Base-by-base conservation (phyloP, 306 rosid genomes). In the Alnus rubra region DNA sequence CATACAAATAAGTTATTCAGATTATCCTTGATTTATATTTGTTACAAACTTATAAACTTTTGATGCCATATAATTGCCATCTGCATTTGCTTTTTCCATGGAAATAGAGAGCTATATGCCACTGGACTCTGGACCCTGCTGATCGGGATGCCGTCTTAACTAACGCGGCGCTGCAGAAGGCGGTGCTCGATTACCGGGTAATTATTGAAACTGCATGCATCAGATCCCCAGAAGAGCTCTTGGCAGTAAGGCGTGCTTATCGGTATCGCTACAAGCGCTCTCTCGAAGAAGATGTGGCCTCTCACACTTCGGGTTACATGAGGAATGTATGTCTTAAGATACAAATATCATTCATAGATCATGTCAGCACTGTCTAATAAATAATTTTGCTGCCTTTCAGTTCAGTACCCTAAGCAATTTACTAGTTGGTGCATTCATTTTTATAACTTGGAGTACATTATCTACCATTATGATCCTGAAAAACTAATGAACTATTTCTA, bases 251-350 rank as follows among this genome's bases (percentile, higher is more conserved):
- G 54, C 82, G 82, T 37, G 81, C 89, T 28, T 88, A 86, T 68
- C 86, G 78, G 0, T 52, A 16, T 73, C 85, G 77, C 3, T 86
- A 64, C 85, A 88, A 86, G 73, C 91, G 53, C 68, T 83, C 83
- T 62, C 82, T 88, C 48, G 91, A 88, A 80, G 91, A 88, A 83
- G 89, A 88, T 83, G 85, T 88, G 16, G 88, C 91, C 33, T 77
- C 86, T 8, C 53, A 68, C 72, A 83, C 88, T 7, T 47, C 2
- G 7, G 88, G 85, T 5, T 75, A 81, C 77, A 74, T 86, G 19
- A 84, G 89, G 44, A 83, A 76, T 71, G 91, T 83, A 86, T 52
- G 90, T 62, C 1, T 45, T 8, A 28, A 60, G 67, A 60, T 60
- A 23, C 67, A 11, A 60, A 11, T 60, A 4, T 5, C 45, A 42